Percentiles rank a stretch among this genome's conserved stretches.
These are phyloP conservation scores for Calonectria henricotiae DNA, from an alignment of 2,329 filamentous ascomycete species.

Conservation along the genomic window DNA sequence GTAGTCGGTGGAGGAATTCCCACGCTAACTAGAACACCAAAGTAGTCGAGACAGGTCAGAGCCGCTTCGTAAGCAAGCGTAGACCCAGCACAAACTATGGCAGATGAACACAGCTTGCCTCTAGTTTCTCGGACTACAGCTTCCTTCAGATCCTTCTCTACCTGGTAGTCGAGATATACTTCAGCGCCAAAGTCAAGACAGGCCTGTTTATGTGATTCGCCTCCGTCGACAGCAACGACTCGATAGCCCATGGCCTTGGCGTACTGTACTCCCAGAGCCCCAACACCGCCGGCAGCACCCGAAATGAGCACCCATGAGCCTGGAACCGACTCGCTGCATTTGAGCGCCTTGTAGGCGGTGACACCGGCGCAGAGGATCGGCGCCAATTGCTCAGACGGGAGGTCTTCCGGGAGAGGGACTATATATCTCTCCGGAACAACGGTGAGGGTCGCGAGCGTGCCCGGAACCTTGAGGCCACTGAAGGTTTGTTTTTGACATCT, in stretches of 20 bases:
- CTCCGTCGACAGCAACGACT: conserved; percentile 29
- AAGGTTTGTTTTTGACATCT: conserved; percentile 23
- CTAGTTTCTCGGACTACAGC: conserved; percentile 6
- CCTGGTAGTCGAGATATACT: conserved; percentile 26
- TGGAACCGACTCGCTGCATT: conserved; percentile 21
- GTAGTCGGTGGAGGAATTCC: conserved; percentile 19
- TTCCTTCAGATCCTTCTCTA: not conserved
- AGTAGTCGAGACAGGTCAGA: conserved; percentile 19
- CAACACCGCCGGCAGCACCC: conserved; percentile 31
- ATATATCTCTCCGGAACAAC: conserved; percentile 32
- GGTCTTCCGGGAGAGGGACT: conserved; percentile 10
- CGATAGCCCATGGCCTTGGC: conserved; percentile 38
- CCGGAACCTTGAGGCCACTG: not conserved
- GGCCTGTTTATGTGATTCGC: not conserved
- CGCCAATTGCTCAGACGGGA: conserved; percentile 10
- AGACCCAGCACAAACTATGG: conserved; percentile 22
- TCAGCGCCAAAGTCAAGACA: conserved; percentile 22
- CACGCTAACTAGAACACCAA: conserved; percentile 27
- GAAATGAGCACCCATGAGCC: conserved; percentile 32
- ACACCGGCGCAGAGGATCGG: conserved; percentile 33
- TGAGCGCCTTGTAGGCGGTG: conserved; percentile 36
- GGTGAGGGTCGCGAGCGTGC: conserved; percentile 25
- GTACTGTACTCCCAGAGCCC: conserved; percentile 27
- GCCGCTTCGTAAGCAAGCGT: conserved; percentile 24
- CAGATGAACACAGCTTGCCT: conserved; percentile 10